These are phyloP conservation scores for Fusarium duplospermum DNA, from an alignment of 2,329 filamentous ascomycete genomes.

Conservation along the genomic window DNA sequence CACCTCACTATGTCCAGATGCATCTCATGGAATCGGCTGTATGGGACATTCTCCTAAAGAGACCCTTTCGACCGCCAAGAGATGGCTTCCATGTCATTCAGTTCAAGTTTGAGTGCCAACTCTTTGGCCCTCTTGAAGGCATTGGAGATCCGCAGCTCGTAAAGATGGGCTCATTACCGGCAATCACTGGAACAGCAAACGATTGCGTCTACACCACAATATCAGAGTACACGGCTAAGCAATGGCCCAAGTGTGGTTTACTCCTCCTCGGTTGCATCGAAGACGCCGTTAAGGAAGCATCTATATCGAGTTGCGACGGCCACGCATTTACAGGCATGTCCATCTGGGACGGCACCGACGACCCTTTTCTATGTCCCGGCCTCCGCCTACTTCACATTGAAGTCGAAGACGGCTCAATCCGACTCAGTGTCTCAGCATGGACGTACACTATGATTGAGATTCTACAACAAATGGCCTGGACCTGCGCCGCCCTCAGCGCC, in stretches of 20 bases:
- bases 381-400: slow-evolving; percentile 51
- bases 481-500: slow-evolving; percentile 49
- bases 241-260: slow-evolving; percentile 50
- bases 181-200: slow-evolving; percentile 50
- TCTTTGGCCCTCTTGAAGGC: slow-evolving; percentile 46
- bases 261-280: slow-evolving; percentile 48
- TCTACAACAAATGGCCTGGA: slow-evolving; percentile 54
- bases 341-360: slow-evolving; percentile 50
- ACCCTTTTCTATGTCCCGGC: slow-evolving; percentile 43
- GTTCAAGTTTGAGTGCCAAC: slow-evolving; percentile 51
- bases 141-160: slow-evolving; percentile 45
- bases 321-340: slow-evolving; percentile 49
- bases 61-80: slow-evolving; percentile 45
- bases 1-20: slow-evolving; percentile 52
- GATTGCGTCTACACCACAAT: slow-evolving; percentile 49
- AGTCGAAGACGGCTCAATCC: slow-evolving; percentile 48
- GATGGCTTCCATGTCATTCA: slow-evolving; percentile 52
- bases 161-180: slow-evolving; percentile 46
- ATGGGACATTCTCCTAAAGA: slow-evolving; percentile 50
- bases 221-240: slow-evolving; percentile 46
- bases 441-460: slow-evolving; percentile 50
- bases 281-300: slow-evolving; percentile 48
- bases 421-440: slow-evolving; percentile 51
- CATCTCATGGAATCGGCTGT: slow-evolving; percentile 53
- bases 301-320: slow-evolving; percentile 37